Percentiles rank a stretch among this genome's conserved stretches.
Evolutionary conservation across 352 stramenopile genomes (phyloP).

Genomic region (Globisporangium rhizosaccharum): DNA sequence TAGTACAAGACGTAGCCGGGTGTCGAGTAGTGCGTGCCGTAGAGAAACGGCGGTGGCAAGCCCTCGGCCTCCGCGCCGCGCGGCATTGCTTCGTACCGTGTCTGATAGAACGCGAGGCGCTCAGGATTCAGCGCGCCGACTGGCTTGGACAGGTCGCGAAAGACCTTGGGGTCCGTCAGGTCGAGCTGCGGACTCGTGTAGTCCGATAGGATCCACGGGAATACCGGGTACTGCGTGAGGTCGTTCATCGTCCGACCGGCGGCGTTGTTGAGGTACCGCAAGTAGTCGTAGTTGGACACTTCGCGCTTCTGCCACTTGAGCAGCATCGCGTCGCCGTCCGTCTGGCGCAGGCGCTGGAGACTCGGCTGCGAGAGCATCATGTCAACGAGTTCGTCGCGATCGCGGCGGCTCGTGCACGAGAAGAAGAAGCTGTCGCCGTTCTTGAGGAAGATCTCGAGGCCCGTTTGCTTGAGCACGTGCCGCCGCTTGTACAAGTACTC

Average conservation of each 20-base stretch:
- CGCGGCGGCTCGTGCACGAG: conserved; percentile 50
- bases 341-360: conserved; percentile 51
- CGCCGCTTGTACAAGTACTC: conserved; percentile 83
- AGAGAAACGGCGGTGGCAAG: conserved; percentile 93
- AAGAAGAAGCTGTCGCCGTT: conserved; percentile 80
- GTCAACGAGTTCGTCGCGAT: conserved; percentile 80
- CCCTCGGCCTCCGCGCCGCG: conserved; percentile 68
- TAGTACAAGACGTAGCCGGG: conserved; percentile 98
- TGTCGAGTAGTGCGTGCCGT: conserved; percentile 93
- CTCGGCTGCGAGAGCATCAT: conserved; percentile 79
- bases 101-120: conserved; percentile 84
- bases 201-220: conserved; percentile 94
- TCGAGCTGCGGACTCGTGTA: conserved; percentile 86
- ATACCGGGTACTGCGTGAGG: conserved; percentile 96
- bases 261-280: conserved; percentile 86
- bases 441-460: conserved; percentile 80
- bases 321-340: conserved; percentile 70
- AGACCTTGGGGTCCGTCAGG: conserved; percentile 75
- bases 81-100: conserved; percentile 88
- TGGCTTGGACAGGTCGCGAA: conserved; percentile 93
- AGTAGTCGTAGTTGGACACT: conserved; percentile 95
- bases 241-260: conserved; percentile 86
- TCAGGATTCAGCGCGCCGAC: conserved; percentile 91
- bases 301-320: conserved; percentile 77
- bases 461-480: conserved; percentile 84